Evolutionary conservation across 495 filamentous ascomycete genomes (phyloP), one percentile per base, ranked within the genome.

Genomic region (Acidomyces sp.): DNA sequence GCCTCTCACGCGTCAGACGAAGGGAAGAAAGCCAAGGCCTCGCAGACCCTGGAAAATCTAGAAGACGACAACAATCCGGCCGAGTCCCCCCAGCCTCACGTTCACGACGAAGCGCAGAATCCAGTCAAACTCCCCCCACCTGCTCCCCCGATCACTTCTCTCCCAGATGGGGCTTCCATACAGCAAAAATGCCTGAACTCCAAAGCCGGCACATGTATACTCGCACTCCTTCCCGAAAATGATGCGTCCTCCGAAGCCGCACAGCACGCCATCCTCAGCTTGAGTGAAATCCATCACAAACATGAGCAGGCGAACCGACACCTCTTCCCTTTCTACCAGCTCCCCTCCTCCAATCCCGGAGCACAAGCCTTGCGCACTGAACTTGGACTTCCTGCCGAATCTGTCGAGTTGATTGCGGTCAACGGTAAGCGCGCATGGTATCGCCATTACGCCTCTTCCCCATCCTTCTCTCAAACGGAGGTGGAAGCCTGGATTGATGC

Each of bases 391-490:
- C 22, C 24, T 3, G 39, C 55, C 53, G 4, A 63, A 59, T 2
- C 67, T 72, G 15, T 55, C 34, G 27, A 88, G 48, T 54, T 96
- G 26, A 63, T 96, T 25, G 86, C 85, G 7, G 52, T 93, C 26
- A 95, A 94, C 59, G 82, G 74, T 6, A 77, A 83, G 48, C 69
- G 85, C 25, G 74, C 75, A 17, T 96, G 90, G 92, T 92, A 77
- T 70, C 75, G 80, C 45, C 74, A 69, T 26, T 92, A 79, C 51
- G 62, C 68, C 25, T 22, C 37, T 0, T 62, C 65, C 3, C 61
- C 55, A 12, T 71, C 77, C 17, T 54, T 40, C 82, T 75, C 45
- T 67, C 65, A 9, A 55, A 69, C 67, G 23, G 67, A 68, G 7
- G 61, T 96, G 25, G 85, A 93, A 59, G 63, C 66, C 38, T 96